A percentile compares a stretch with the other conserved stretches of the same genome.
These are phyloP conservation scores for Diddensiella santjacobensis DNA, from an alignment of 805 yeast species.

Conservation along the genomic window DNA sequence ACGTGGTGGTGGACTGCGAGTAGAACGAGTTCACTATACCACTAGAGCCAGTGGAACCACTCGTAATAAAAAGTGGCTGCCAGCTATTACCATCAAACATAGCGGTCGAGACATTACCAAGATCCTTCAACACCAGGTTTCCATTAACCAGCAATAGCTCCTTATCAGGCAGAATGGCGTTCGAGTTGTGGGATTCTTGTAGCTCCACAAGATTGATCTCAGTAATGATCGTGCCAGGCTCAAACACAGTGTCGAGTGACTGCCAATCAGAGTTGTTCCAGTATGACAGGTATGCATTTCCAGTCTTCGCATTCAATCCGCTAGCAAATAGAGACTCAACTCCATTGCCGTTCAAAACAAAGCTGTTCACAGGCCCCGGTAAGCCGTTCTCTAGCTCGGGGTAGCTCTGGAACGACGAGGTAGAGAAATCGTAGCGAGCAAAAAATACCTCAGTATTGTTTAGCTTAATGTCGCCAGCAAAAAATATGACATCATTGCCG, in stretches of 20 bases:
- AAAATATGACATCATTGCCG: slow-evolving; percentile 37
- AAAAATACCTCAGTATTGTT: slow-evolving; percentile 41
- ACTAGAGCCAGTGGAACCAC: slow-evolving; percentile 23
- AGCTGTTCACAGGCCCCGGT: slow-evolving; percentile 28
- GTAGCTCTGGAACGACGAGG: slow-evolving; percentile 27
- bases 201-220: slow-evolving; percentile 46
- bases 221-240: slow-evolving; percentile 37
- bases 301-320: slow-evolving; percentile 29
- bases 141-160: slow-evolving; percentile 60
- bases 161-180: slow-evolving; percentile 39
- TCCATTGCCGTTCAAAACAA: slow-evolving; percentile 37
- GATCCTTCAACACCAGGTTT: slow-evolving; percentile 41
- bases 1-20: slow-evolving; percentile 28
- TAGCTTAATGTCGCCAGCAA: slow-evolving; percentile 54
- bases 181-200: slow-evolving; percentile 27
- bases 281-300: slow-evolving; percentile 37
- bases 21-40: slow-evolving; percentile 32
- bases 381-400: slow-evolving; percentile 20
- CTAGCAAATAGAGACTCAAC: slow-evolving; percentile 44
- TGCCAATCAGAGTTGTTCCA: slow-evolving; percentile 50
- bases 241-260: slow-evolving; percentile 38
- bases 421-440: slow-evolving; percentile 51
- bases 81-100: slow-evolving; percentile 61
- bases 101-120: slow-evolving; percentile 60
- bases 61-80: slow-evolving; percentile 56